A percentile compares a stretch with the other conserved stretches of the same genome.
phyloP scores from a whole-genome alignment of 305 asterid species.

The Fraxinus greggii region DNA sequence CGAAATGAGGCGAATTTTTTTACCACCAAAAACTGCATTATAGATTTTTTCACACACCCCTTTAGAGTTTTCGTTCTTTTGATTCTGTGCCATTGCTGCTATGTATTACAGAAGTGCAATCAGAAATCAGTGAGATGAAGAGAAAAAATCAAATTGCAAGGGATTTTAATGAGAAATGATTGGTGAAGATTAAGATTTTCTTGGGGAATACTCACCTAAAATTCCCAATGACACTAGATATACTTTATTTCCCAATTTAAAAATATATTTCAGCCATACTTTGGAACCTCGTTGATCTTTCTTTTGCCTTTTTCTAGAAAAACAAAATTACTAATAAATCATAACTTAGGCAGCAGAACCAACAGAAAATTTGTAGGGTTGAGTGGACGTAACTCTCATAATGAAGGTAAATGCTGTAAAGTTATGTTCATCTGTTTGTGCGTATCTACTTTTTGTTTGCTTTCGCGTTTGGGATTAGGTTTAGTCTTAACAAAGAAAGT shows the following conservation, averaged over 20 bases:
- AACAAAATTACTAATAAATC: neutral
- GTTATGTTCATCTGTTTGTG: neutral
- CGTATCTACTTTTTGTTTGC: neutral
- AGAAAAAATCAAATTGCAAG: neutral
- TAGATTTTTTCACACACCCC: constrained; percentile 11
- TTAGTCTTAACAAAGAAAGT: neutral
- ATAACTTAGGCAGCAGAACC: neutral
- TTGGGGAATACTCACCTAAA: neutral
- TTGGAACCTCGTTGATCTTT: neutral
- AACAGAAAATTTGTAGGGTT: neutral
- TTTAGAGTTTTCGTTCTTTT: constrained; percentile 12
- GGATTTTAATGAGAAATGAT: constrained; percentile 20
- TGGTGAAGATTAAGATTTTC: neutral
- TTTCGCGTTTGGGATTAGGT: neutral
- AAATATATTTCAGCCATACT: neutral
- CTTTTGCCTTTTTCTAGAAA: neutral
- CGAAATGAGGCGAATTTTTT: neutral
- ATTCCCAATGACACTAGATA: constrained; percentile 2
- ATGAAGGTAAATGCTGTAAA: neutral
- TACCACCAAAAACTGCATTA: neutral
- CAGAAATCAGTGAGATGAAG: constrained; percentile 4
- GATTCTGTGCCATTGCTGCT: constrained; percentile 22
- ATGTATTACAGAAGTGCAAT: neutral
- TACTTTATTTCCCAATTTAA: neutral
- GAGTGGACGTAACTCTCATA: neutral